A percentile compares a stretch with the other conserved stretches of the same genome.
These are phyloP conservation scores for Zymoseptoria crescenta DNA, from an alignment of 2,329 filamentous ascomycete species.

Conservation along the genomic window DNA sequence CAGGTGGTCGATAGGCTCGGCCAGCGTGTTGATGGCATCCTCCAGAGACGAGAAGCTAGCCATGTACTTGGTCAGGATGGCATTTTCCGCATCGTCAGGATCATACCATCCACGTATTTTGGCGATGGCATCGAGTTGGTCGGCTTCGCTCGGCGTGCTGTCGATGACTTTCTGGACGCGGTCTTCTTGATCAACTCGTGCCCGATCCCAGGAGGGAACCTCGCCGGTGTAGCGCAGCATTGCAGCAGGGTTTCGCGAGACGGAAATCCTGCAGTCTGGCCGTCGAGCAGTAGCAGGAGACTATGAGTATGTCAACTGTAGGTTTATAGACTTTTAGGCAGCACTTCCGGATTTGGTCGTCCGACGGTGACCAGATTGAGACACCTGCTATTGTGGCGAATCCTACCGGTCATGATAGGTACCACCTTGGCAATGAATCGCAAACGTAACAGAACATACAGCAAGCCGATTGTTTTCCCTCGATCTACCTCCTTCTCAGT, in stretches of 20 bases:
- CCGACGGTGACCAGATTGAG: neutral
- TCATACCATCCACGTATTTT: constrained; percentile 26
- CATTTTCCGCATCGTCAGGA: constrained; percentile 10
- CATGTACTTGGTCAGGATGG: neutral
- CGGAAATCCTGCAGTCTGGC: neutral
- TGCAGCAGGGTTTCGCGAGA: neutral
- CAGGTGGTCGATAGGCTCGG: constrained; percentile 23
- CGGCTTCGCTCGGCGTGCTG: constrained; percentile 11
- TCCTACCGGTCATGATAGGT: neutral
- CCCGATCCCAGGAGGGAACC: neutral
- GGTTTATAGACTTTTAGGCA: neutral
- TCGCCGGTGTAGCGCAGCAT: neutral
- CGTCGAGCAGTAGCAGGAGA: neutral
- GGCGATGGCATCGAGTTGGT: constrained; percentile 27
- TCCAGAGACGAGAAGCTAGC: neutral
- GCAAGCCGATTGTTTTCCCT: too few species aligned
- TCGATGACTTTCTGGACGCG: constrained; percentile 13
- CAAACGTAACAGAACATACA: neutral
- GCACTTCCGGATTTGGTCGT: neutral
- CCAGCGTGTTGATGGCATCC: constrained; percentile 15
- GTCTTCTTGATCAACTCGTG: neutral
- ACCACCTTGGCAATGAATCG: neutral
- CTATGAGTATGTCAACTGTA: neutral
- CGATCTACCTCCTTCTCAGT: too few species aligned
- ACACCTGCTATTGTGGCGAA: neutral